Percentiles rank a stretch among this genome's conserved stretches.
Conservation (phyloP, 164 flowering plant genomes). For the Aristolochia fimbriata region DNA sequence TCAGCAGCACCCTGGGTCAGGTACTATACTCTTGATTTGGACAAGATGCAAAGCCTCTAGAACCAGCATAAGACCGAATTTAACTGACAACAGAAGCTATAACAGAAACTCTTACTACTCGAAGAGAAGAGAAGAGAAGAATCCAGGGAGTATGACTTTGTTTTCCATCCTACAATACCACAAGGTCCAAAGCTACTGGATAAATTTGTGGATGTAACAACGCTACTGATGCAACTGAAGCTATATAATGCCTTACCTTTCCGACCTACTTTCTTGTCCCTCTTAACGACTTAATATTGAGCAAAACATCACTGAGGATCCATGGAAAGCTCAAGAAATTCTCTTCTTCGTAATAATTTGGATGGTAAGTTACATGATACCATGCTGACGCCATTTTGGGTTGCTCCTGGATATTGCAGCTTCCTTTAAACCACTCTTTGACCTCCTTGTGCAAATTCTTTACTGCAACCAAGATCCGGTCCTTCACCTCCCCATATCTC, state of each 20-base stretch:
- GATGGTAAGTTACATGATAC: conserved; percentile 87
- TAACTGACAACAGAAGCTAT: no score
- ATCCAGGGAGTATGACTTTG: no score
- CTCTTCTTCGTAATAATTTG: conserved; percentile 18
- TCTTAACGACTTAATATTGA: conserved; percentile 42
- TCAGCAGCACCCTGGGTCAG: no score
- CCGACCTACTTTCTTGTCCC: conserved; percentile 8
- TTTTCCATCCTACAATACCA: no score
- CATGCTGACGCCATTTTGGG: conserved; percentile 77
- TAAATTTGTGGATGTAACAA: no score
- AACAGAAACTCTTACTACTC: no score
- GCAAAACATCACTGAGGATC: conserved; percentile 60
- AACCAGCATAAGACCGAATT: no score
- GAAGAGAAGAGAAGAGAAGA: no score
- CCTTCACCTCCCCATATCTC: conserved; percentile 64
- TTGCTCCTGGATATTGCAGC: conserved; percentile 34
- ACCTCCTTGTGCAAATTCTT: conserved; percentile 56
- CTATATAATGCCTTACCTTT: not conserved
- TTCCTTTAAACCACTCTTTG: conserved; percentile 53
- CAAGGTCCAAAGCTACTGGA: no score
- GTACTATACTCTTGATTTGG: no score
- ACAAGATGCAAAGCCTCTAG: no score
- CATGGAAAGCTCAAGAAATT: conserved; percentile 81
- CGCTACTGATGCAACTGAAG: not conserved
- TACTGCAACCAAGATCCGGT: conserved; percentile 44